Conservation (phyloP, 2,329 filamentous ascomycete genomes). For the Bimuria novae-zelandiae region DNA sequence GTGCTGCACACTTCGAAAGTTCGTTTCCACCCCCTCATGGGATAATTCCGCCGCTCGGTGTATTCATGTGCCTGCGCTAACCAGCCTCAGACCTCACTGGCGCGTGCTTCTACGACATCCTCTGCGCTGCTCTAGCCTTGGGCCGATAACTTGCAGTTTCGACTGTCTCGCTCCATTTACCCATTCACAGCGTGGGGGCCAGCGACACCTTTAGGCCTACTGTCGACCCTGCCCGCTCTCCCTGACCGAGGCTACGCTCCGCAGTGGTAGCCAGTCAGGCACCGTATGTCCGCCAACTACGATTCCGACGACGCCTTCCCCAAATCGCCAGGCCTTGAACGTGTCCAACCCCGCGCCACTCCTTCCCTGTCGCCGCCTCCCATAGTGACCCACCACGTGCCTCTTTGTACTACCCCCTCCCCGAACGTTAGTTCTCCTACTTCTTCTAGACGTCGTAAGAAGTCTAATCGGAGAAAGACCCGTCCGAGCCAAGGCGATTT, state of each 20-base stretch:
- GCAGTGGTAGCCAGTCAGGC: constrained; percentile 20
- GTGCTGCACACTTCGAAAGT: not conserved
- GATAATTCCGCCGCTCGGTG: not conserved
- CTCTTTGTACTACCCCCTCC: constrained; percentile 20
- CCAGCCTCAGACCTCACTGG: not conserved
- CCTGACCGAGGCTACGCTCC: constrained; percentile 22
- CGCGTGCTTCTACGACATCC: not conserved
- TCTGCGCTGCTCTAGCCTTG: not conserved
- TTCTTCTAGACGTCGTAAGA: constrained; percentile 52
- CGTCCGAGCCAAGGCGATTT: constrained; percentile 65
- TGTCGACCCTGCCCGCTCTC: not conserved
- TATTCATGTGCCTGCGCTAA: not conserved
- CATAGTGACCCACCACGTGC: constrained; percentile 27
- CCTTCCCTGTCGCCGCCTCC: constrained; percentile 59
- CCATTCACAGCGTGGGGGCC: not conserved
- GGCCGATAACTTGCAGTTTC: not conserved
- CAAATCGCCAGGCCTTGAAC: constrained; percentile 49
- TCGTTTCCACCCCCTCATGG: not conserved
- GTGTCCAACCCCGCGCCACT: constrained; percentile 51
- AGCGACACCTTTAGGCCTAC: constrained; percentile 1
- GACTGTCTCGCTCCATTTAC: not conserved
- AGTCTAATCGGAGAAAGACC: constrained; percentile 58
- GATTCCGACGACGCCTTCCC: constrained; percentile 55
- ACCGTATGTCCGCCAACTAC: constrained; percentile 46
- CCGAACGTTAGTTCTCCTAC: constrained; percentile 47